Conservation (phyloP, 2,329 filamentous ascomycete species). For the Fonsecaea pedrosoi region DNA sequence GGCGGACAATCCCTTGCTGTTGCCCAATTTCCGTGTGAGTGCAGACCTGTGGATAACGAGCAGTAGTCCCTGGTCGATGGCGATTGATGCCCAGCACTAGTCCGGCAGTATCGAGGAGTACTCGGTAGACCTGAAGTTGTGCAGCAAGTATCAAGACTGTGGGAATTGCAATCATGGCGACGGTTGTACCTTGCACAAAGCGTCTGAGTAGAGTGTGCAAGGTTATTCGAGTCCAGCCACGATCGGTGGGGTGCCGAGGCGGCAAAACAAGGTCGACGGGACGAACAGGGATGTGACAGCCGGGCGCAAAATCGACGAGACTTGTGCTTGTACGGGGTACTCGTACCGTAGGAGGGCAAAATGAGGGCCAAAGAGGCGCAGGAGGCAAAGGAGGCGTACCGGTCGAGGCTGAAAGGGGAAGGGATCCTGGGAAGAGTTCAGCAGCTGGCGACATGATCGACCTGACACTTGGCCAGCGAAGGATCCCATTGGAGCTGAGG, state of each 20-base stretch:
- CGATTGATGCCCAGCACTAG: slow-evolving; percentile 21
- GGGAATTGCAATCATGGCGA: neutral
- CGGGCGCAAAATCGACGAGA: neutral
- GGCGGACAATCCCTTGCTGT: slow-evolving; percentile 20
- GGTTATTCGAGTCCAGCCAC: neutral
- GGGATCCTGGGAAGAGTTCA: neutral
- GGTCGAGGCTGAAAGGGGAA: slow-evolving; percentile 1
- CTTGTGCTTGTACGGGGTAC: neutral
- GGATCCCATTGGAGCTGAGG: neutral
- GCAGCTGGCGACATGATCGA: slow-evolving; percentile 3
- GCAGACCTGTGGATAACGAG: slow-evolving; percentile 23
- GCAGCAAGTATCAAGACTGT: neutral
- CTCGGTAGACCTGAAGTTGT: neutral
- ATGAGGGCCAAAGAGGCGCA: neutral
- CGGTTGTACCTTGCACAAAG: too few species aligned
- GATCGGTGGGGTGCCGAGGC: neutral
- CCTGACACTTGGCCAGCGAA: neutral
- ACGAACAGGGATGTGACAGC: neutral
- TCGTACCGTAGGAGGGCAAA: neutral
- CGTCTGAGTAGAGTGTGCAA: neutral
- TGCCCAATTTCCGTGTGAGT: slow-evolving; percentile 31
- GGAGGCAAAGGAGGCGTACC: slow-evolving; percentile 2
- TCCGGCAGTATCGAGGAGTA: slow-evolving; percentile 22
- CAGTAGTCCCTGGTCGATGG: slow-evolving; percentile 7
- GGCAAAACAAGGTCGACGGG: neutral